Percentiles rank a stretch among this genome's conserved stretches.
Conservation (phyloP, 2,329 filamentous ascomycete genomes). For the Dryadomyces sulphureus region DNA sequence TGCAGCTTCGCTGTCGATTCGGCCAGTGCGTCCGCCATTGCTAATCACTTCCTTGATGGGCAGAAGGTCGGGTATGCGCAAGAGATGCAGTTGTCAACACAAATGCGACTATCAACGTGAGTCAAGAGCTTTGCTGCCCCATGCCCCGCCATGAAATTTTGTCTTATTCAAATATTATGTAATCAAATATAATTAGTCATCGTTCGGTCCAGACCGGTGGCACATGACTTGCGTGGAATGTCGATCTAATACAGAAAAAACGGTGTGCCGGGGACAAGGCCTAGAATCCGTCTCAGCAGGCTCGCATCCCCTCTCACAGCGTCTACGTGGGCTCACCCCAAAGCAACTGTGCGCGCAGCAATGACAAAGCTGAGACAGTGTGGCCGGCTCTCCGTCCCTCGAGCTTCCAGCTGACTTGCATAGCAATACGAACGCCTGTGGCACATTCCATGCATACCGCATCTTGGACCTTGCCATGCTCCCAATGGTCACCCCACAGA, state of each 20-base stretch:
- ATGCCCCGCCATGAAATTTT: neutral
- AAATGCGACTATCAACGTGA: neutral
- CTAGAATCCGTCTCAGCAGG: too few relatives aligned
- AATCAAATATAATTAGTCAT: neutral
- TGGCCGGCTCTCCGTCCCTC: too few relatives aligned
- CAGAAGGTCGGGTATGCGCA: neutral
- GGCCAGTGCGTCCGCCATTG: constrained; percentile 33
- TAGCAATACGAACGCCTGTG: too few relatives aligned
- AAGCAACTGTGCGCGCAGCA: too few relatives aligned
- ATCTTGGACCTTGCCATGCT: too few relatives aligned
- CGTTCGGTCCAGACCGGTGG: neutral
- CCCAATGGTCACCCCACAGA: too few relatives aligned
- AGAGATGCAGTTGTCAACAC: neutral
- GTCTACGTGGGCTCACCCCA: too few relatives aligned
- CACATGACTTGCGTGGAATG: neutral
- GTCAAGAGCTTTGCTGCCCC: neutral
- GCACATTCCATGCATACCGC: too few relatives aligned
- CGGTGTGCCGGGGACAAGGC: neutral
- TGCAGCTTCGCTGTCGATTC: constrained; percentile 41
- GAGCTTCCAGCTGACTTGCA: too few relatives aligned
- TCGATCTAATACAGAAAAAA: too few relatives aligned
- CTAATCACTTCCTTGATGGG: neutral
- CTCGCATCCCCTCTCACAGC: too few relatives aligned
- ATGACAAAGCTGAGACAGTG: too few relatives aligned
- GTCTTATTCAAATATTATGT: neutral